A percentile compares a stretch with the other conserved stretches of the same genome.
phyloP scores from a whole-genome alignment of 1,284 basidiomycete genomes.

The Gomphus bonarii region DNA sequence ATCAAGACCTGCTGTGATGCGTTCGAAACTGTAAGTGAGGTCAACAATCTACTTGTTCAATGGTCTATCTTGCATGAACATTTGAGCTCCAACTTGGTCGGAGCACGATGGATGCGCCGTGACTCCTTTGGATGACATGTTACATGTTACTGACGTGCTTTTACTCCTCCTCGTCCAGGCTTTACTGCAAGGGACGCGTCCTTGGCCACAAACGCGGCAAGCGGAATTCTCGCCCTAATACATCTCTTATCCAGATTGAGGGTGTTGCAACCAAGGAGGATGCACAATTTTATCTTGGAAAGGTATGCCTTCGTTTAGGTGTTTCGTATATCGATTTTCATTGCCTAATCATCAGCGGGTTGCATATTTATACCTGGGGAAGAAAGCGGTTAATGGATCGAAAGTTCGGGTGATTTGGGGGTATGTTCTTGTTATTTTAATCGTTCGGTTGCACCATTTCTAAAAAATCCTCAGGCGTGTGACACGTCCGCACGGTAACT shows the following conservation, averaged over 20 bases:
- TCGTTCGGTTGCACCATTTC: neutral
- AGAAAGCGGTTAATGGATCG: conserved; percentile 85
- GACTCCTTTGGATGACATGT: conserved; percentile 27
- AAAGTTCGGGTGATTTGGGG: conserved; percentile 98
- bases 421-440: conserved; percentile 29
- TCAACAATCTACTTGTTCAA: conserved; percentile 4
- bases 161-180: conserved; percentile 42
- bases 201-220: conserved; percentile 98
- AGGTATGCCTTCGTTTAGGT: conserved; percentile 47
- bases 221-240: conserved; percentile 92
- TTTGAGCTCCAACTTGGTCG: conserved; percentile 12
- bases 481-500: conserved; percentile 89
- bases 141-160: neutral
- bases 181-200: conserved; percentile 96
- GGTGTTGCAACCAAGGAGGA: conserved; percentile 92
- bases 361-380: conserved; percentile 96
- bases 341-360: conserved; percentile 55
- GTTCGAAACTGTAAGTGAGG: conserved; percentile 60
- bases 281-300: conserved; percentile 97
- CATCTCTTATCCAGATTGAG: conserved; percentile 94
- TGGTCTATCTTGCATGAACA: neutral
- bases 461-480: conserved; percentile 49
- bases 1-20: conserved; percentile 49
- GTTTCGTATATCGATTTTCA: neutral
- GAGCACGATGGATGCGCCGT: conserved; percentile 27